These are phyloP conservation scores for Aphanocladium album DNA, from an alignment of 2,329 filamentous ascomycete species.

Conservation along the genomic window DNA sequence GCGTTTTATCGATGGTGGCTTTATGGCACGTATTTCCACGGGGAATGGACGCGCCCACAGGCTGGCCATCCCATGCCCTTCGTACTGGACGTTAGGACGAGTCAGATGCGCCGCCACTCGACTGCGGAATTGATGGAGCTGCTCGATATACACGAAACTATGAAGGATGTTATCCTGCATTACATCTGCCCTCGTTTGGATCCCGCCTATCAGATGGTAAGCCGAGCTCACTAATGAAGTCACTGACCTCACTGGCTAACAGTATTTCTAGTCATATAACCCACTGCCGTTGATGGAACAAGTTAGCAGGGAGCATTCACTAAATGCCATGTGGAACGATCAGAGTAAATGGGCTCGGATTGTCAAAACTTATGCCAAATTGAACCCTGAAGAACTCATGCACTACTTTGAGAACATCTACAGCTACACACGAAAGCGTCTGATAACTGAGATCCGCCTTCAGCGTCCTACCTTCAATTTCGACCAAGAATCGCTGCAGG, in stretches of 20 bases:
- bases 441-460: constrained; percentile 37
- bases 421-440: constrained; percentile 39
- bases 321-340: constrained; percentile 31
- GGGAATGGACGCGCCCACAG: constrained; percentile 33
- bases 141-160: constrained; percentile 40
- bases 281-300: constrained; percentile 20
- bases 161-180: constrained; percentile 39
- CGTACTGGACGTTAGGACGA: constrained; percentile 36
- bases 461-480: constrained; percentile 38
- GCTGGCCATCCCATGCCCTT: constrained; percentile 33
- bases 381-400: constrained; percentile 45
- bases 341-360: constrained; percentile 34
- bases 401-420: constrained; percentile 43
- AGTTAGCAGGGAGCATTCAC: constrained; percentile 25
- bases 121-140: constrained; percentile 41
- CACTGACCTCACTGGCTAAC: not conserved
- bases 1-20: constrained; percentile 52
- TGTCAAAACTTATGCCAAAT: constrained; percentile 43
- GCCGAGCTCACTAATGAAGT: constrained; percentile 12
- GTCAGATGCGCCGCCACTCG: constrained; percentile 39
- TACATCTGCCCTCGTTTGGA: constrained; percentile 44
- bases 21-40: constrained; percentile 49
- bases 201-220: constrained; percentile 30
- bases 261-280: constrained; percentile 14
- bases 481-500: constrained; percentile 41